These are phyloP conservation scores for Populus ilicifolia DNA, from an alignment of 345 rosid species.

Conservation along the genomic window DNA sequence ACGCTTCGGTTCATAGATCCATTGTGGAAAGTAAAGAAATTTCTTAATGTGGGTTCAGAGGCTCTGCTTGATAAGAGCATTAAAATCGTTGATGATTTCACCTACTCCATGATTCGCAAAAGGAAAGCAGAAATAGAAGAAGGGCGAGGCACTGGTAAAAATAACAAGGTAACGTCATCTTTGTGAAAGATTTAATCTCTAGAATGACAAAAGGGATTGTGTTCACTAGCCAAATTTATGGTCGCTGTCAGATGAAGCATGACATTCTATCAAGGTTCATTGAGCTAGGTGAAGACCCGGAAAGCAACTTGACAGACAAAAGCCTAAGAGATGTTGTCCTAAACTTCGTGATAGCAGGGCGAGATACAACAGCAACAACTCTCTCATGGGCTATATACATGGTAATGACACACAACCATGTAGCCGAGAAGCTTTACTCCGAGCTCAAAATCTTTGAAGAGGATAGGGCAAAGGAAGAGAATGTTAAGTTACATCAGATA, in stretches of 20 bases:
- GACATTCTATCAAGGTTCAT: slow-evolving; percentile 81
- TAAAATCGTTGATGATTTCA: slow-evolving; percentile 65
- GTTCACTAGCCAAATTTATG: neutral
- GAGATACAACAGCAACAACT: slow-evolving; percentile 96
- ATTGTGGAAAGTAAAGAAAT: slow-evolving; percentile 71
- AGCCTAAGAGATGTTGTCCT: slow-evolving; percentile 83
- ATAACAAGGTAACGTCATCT: slow-evolving; percentile 35
- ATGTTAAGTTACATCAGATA: slow-evolving; percentile 32
- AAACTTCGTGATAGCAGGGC: slow-evolving; percentile 90
- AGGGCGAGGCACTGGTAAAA: slow-evolving; percentile 22
- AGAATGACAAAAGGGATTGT: neutral
- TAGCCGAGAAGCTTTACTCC: slow-evolving; percentile 58
- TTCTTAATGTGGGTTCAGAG: slow-evolving; percentile 74
- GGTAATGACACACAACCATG: slow-evolving; percentile 56
- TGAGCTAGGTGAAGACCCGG: slow-evolving; percentile 68
- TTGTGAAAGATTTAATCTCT: neutral
- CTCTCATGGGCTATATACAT: slow-evolving; percentile 86
- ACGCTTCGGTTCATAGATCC: slow-evolving; percentile 91
- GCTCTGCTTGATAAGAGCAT: slow-evolving; percentile 82
- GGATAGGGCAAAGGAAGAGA: slow-evolving; percentile 53
- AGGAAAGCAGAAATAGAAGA: slow-evolving; percentile 68
- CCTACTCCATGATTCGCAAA: slow-evolving; percentile 66
- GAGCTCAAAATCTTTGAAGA: slow-evolving; percentile 68
- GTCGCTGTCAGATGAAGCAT: slow-evolving; percentile 53
- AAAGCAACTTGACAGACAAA: slow-evolving; percentile 56